phyloP scores from a whole-genome alignment of 495 filamentous ascomycete genomes.

The Penicillium paxilli region DNA sequence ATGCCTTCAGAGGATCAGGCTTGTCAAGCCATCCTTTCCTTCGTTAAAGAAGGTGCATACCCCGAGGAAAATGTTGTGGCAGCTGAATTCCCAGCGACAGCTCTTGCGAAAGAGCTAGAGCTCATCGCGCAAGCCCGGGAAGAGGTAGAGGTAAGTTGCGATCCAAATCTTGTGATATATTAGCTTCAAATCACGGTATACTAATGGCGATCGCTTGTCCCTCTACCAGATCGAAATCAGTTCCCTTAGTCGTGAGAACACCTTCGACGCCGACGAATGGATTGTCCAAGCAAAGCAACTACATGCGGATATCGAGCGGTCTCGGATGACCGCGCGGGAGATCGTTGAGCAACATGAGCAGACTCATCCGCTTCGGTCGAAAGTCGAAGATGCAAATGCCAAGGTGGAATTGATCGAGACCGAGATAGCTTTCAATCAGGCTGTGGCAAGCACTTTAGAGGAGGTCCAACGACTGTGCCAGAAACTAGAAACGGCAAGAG shows the following conservation, averaged over 20 bases:
- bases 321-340: constrained; percentile 67
- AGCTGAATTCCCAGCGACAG: constrained; percentile 56
- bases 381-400: constrained; percentile 63
- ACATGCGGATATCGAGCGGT: constrained; percentile 76
- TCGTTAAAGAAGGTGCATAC: constrained; percentile 68
- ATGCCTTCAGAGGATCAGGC: constrained; percentile 35
- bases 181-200: too few relatives aligned
- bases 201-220: too few relatives aligned
- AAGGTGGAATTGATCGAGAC: constrained; percentile 71
- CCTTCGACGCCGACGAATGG: constrained; percentile 81
- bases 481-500: constrained; percentile 45
- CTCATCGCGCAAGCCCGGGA: constrained; percentile 64
- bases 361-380: constrained; percentile 56
- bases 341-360: constrained; percentile 73
- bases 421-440: constrained; percentile 75
- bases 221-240: constrained; percentile 65
- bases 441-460: constrained; percentile 61
- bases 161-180: not conserved
- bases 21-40: constrained; percentile 69
- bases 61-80: constrained; percentile 74
- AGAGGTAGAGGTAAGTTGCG: constrained; percentile 70
- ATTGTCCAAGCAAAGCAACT: constrained; percentile 78
- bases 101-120: constrained; percentile 62
- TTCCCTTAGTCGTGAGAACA: constrained; percentile 67
- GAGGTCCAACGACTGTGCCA: constrained; percentile 51